phyloP scores from a whole-genome alignment of 495 filamentous ascomycete species.

The Aspergillus saccharolyticus region DNA sequence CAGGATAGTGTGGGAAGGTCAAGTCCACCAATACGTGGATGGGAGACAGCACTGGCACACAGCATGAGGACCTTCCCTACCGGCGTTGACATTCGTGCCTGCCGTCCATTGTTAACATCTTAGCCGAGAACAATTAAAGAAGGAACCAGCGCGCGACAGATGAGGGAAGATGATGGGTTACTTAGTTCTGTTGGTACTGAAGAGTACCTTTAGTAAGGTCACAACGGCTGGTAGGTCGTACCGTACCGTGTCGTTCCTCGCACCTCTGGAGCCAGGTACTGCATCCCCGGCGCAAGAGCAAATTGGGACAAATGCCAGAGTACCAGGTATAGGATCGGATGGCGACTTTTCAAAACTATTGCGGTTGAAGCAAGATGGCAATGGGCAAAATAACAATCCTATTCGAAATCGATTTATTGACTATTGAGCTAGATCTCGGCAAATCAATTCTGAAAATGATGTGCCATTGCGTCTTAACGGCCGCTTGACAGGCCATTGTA shows the following conservation, averaged over 20 bases:
- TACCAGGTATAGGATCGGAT: too few relatives aligned
- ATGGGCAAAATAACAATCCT: too few relatives aligned
- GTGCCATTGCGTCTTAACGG: slow-evolving; percentile 43
- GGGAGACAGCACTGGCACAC: slow-evolving; percentile 6
- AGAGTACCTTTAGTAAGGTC: too few relatives aligned
- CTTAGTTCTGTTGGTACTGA: too few relatives aligned
- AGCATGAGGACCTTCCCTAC: not conserved
- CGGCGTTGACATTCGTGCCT: not conserved
- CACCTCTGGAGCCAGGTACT: too few relatives aligned
- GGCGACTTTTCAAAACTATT: too few relatives aligned
- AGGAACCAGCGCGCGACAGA: slow-evolving; percentile 8
- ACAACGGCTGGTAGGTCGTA: too few relatives aligned
- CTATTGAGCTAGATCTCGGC: not conserved
- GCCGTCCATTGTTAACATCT: not conserved
- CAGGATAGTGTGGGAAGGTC: not conserved
- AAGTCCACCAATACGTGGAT: slow-evolving; percentile 1
- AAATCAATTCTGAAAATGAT: slow-evolving; percentile 12
- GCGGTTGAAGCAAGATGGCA: too few relatives aligned
- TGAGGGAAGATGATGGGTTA: not conserved
- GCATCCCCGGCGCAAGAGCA: too few relatives aligned
- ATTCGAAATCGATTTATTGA: too few relatives aligned
- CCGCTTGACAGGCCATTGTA: slow-evolving; percentile 33
- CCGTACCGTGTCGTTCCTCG: too few relatives aligned
- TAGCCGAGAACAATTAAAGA: slow-evolving; percentile 7
- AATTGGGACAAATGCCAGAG: too few relatives aligned